Base-by-base conservation (phyloP, 176 grass and related monocot species). In the Cenchrus fungigraminus region DNA sequence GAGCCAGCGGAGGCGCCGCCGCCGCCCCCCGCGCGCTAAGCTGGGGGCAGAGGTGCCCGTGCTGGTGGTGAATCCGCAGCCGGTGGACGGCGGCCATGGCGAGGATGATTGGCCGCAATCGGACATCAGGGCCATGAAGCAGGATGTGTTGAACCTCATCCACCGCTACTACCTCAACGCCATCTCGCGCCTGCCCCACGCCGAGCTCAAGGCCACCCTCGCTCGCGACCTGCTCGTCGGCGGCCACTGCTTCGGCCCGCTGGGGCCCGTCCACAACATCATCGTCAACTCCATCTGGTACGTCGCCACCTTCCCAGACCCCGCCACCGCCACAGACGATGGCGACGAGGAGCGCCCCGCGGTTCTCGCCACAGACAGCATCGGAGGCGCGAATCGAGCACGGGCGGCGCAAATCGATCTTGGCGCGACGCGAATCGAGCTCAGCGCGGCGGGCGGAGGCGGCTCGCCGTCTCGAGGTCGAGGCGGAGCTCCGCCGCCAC, bases 211-310 rank as follows among this genome's bases (percentile, higher is more conserved):
- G 34, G 6, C 74, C 54, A 43, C 53, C 53, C 53, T 76, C 31
- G 53, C 53, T 17, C 74, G 74, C 17, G 74, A 54, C n/a, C n/a
- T n/a, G n/a, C n/a, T n/a, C 31, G 16, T 76, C 53, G 73, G 53
- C 34, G 73, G 73, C 73, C n/a, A n/a, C n/a, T n/a, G n/a, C n/a
- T n/a, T n/a, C n/a, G n/a, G n/a, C n/a, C n/a, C n/a, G n/a, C n/a
- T n/a, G n/a, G 47, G 51, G 50, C 72, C n/a, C 5, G 61, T 54
- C 46, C 61, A 84, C 62, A 84, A 47, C 8, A 84, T 84, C 62
- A 74, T 67, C 62, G 12, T 57, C n/a, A 77, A 84, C 61, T 52
- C 82, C 34, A 3, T 76, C 31, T 84, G 71, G 82, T 76, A 66
- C 2, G 19, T 62, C 32, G 6, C 82, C 0, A 25, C 22, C 22